These are phyloP conservation scores for Clarireedia monteithiana DNA, from an alignment of 2,329 filamentous ascomycete genomes.

Conservation along the genomic window DNA sequence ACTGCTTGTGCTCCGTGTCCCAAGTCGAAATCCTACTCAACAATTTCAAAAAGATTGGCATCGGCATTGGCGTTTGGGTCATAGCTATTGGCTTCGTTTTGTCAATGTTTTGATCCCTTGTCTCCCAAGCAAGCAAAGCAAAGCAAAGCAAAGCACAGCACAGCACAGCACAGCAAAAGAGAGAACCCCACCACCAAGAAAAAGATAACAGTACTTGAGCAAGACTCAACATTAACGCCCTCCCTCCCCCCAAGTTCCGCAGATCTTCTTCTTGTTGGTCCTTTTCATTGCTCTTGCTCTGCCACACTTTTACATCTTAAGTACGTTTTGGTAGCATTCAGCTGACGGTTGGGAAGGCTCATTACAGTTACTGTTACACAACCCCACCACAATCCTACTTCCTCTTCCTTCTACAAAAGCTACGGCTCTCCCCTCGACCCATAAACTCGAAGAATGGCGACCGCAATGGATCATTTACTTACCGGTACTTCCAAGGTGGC, in stretches of 20 bases:
- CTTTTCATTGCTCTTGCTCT: neutral
- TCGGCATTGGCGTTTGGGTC: neutral
- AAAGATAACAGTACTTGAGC: neutral
- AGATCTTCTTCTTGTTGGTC: neutral
- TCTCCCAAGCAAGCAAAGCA: no score
- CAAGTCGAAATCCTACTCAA: neutral
- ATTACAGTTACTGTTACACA: neutral
- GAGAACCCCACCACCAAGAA: neutral
- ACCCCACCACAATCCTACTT: neutral
- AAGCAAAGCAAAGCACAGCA: neutral
- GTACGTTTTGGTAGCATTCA: neutral
- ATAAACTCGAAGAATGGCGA: conserved; percentile 33
- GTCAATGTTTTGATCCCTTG: no score
- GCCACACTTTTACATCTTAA: neutral
- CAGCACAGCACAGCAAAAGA: neutral
- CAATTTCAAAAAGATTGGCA: neutral
- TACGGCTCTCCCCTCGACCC: neutral
- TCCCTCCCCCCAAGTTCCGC: neutral
- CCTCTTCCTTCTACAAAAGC: neutral
- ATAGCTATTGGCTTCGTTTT: neutral
- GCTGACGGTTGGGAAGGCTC: conserved; percentile 1
- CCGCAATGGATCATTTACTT: conserved; percentile 79
- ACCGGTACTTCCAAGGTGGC: conserved; percentile 63
- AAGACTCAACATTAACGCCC: neutral
- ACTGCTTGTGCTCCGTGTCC: neutral